Evolutionary conservation across 2,329 filamentous ascomycete species (phyloP).

Genomic region (Fusarium nisikadoi): DNA sequence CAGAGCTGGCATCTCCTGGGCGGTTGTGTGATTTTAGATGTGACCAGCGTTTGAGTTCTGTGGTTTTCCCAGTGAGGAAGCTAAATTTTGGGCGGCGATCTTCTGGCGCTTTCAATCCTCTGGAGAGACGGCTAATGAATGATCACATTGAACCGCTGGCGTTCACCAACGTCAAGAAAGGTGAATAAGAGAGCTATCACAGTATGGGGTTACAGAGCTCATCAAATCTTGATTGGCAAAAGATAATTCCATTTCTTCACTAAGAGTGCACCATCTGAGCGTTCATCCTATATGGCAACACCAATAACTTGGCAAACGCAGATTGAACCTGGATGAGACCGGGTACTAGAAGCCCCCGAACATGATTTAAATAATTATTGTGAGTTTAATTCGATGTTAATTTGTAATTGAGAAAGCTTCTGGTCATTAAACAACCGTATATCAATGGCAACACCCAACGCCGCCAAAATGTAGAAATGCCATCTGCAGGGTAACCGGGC

Average conservation of each 20-base stretch:
- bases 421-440: fast-evolving
- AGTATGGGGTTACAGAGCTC: fast-evolving
- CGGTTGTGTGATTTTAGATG: fast-evolving
- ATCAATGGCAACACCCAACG: not conserved
- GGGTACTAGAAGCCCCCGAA: fast-evolving
- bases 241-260: not conserved
- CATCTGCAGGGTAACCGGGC: not conserved
- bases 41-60: not conserved
- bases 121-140: not conserved
- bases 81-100: no score
- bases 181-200: not conserved
- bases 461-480: fast-evolving
- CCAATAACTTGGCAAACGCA: fast-evolving
- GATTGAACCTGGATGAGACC: fast-evolving
- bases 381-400: fast-evolving
- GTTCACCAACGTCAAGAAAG: fast-evolving
- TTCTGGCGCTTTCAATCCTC: no score
- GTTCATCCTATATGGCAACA: fast-evolving
- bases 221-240: fast-evolving
- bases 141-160: fast-evolving
- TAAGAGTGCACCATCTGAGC: no score
- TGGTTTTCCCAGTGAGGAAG: not conserved
- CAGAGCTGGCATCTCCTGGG: fast-evolving
- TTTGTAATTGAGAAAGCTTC: fast-evolving
- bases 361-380: fast-evolving